Evolutionary conservation across 2,329 filamentous ascomycete species (phyloP).

Genomic region (Talaromyces atroroseus): DNA sequence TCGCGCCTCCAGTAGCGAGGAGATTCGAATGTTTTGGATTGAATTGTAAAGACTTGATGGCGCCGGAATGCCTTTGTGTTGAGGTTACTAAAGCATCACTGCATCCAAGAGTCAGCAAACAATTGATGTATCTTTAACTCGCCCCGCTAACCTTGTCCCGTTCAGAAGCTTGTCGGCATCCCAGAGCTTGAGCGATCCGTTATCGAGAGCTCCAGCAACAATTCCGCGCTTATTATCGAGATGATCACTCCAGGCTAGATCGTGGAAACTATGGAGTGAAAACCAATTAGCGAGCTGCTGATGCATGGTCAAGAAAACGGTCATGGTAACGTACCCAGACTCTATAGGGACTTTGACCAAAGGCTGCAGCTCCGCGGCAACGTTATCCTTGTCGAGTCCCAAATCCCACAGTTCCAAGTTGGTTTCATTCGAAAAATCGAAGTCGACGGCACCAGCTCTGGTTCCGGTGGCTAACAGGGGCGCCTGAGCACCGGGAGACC

Average conservation of each 20-base stretch:
- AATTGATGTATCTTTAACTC: background rate
- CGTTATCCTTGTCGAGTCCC: constrained; percentile 65
- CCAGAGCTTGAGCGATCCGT: constrained; percentile 88
- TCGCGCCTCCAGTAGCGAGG: constrained; percentile 84
- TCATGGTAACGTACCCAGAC: constrained; percentile 60
- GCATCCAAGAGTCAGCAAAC: constrained; percentile 11
- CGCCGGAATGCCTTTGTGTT: constrained; percentile 82
- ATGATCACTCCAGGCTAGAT: constrained; percentile 87
- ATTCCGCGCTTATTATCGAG: constrained; percentile 77
- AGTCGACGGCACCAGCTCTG: constrained; percentile 88
- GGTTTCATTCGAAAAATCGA: constrained; percentile 95
- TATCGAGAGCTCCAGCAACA: constrained; percentile 92
- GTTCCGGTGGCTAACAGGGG: constrained; percentile 91
- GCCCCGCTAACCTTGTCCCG: constrained; percentile 43
- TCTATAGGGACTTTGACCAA: constrained; percentile 79
- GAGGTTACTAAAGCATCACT: constrained; percentile 77
- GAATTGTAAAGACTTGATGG: constrained; percentile 94
- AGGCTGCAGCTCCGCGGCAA: constrained; percentile 77
- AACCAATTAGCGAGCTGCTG: background rate
- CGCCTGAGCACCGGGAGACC: constrained; percentile 74
- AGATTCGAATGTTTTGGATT: constrained; percentile 89
- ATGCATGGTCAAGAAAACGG: background rate
- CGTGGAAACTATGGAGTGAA: constrained; percentile 70
- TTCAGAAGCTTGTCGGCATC: constrained; percentile 67
- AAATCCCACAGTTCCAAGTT: constrained; percentile 96